A percentile compares a stretch with the other conserved stretches of the same genome.
These are phyloP conservation scores for Tirmania nivea DNA, from an alignment of 495 filamentous ascomycete genomes.

Conservation along the genomic window DNA sequence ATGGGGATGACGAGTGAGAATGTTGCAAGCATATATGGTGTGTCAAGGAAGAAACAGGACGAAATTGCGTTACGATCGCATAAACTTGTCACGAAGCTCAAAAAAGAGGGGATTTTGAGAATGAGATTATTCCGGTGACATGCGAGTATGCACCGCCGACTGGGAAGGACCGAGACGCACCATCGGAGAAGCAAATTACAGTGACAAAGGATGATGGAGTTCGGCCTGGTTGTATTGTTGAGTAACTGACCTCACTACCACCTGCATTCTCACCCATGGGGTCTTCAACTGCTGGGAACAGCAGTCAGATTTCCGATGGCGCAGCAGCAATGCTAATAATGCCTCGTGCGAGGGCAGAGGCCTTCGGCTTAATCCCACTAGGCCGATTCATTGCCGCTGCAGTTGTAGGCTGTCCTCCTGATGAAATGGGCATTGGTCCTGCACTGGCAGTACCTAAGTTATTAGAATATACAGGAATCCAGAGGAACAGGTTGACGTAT, in stretches of 20 bases:
- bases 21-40: constrained; percentile 53
- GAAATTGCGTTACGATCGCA: constrained; percentile 58
- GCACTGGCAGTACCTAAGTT: constrained; percentile 69
- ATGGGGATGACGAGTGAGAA: constrained; percentile 93
- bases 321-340: constrained; percentile 66
- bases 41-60: constrained; percentile 61
- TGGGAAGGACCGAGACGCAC: not conserved
- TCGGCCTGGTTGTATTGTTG: constrained; percentile 37
- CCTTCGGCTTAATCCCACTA: constrained; percentile 53
- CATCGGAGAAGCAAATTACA: constrained; percentile 27
- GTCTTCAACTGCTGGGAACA: constrained; percentile 68
- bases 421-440: constrained; percentile 87
- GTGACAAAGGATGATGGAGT: constrained; percentile 69
- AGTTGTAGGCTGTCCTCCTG: constrained; percentile 55
- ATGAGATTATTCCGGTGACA: constrained; percentile 52
- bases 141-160: constrained; percentile 27
- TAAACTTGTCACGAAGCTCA: constrained; percentile 42
- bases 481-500: constrained; percentile 53
- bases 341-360: constrained; percentile 58
- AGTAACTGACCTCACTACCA: constrained; percentile 56
- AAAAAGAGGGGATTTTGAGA: constrained; percentile 43
- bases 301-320: constrained; percentile 67
- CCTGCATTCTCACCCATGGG: constrained; percentile 60
- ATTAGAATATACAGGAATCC: constrained; percentile 39
- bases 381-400: constrained; percentile 56